phyloP scores from a whole-genome alignment of 179 eudicot genomes.

The Heliamphora pulchella region DNA sequence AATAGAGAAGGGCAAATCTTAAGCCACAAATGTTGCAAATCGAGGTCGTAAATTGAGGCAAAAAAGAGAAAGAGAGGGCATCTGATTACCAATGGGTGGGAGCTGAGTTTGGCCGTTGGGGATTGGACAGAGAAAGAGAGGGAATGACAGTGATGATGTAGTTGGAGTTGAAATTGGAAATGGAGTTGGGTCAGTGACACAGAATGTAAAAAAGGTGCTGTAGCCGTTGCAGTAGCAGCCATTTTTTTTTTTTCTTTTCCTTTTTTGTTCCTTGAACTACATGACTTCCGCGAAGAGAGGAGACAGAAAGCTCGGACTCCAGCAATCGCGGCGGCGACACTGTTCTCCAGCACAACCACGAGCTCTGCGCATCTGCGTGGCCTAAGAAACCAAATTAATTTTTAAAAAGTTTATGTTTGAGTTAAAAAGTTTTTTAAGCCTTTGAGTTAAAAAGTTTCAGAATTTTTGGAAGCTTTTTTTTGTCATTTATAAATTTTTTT shows the following conservation, averaged over 20 bases:
- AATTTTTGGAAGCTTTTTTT: no score
- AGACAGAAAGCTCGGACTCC: no score
- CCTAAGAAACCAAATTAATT: no score
- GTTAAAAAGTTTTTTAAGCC: no score
- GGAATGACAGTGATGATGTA: not conserved
- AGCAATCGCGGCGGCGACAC: no score
- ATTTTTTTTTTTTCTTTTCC: not conserved
- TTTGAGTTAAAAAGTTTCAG: no score
- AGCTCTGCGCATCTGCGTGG: no score
- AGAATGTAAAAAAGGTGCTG: not conserved
- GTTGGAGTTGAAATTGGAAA: not conserved
- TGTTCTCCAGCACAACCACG: no score
- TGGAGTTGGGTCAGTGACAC: constrained; percentile 7
- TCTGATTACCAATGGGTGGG: not conserved
- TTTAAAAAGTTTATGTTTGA: no score
- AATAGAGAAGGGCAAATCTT: not conserved
- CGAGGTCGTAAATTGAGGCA: not conserved
- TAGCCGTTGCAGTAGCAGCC: not conserved
- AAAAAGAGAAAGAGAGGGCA: not conserved
- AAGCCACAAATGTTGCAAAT: not conserved
- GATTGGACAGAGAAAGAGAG: not conserved
- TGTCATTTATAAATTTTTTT: no score
- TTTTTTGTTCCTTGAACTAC: no score
- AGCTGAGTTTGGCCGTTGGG: constrained; percentile 1
- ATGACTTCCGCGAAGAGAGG: no score